Percentiles rank a stretch among this genome's conserved stretches.
Evolutionary conservation across 1,284 basidiomycete species (phyloP).

Genomic region (Crucibulum cyathiforme): DNA sequence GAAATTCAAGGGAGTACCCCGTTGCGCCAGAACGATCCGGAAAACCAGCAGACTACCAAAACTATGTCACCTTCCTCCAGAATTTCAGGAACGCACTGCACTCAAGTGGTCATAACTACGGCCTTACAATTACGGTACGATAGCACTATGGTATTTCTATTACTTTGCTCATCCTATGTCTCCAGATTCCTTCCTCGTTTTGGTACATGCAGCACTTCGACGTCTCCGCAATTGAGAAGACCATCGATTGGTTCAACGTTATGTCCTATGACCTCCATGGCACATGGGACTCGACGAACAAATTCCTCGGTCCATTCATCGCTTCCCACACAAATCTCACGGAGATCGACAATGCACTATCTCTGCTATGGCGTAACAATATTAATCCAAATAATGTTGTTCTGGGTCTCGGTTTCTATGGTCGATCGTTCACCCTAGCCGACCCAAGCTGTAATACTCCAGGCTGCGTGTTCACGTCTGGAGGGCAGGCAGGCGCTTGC

Average conservation of each 20-base stretch:
- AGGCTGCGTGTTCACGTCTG: slow-evolving; percentile 22
- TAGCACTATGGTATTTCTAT: not conserved
- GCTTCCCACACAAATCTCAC: slow-evolving; percentile 27
- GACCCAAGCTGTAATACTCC: slow-evolving; percentile 13
- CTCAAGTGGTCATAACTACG: slow-evolving; percentile 13
- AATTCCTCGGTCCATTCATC: slow-evolving; percentile 17
- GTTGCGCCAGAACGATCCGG: too few relatives aligned
- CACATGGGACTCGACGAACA: slow-evolving; percentile 25
- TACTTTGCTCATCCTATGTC: not conserved
- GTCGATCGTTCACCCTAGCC: slow-evolving; percentile 28
- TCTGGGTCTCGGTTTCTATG: slow-evolving; percentile 36
- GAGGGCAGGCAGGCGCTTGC: slow-evolving; percentile 16
- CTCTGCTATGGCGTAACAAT: slow-evolving; percentile 16
- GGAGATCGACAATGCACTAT: slow-evolving; percentile 24
- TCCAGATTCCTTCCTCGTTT: slow-evolving; percentile 18
- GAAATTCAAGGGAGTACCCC: too few relatives aligned
- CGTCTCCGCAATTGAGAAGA: slow-evolving; percentile 7
- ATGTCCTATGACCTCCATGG: slow-evolving; percentile 32
- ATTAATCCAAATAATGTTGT: slow-evolving; percentile 23
- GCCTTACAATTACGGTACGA: slow-evolving; percentile 16
- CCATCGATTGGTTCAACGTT: slow-evolving; percentile 25
- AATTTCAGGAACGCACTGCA: slow-evolving; percentile 15
- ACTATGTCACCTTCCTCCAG: too few relatives aligned
- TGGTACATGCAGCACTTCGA: slow-evolving; percentile 27
- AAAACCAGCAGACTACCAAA: too few relatives aligned